phyloP scores from a whole-genome alignment of 2,329 filamentous ascomycete genomes.

The Monosporascus sp. region DNA sequence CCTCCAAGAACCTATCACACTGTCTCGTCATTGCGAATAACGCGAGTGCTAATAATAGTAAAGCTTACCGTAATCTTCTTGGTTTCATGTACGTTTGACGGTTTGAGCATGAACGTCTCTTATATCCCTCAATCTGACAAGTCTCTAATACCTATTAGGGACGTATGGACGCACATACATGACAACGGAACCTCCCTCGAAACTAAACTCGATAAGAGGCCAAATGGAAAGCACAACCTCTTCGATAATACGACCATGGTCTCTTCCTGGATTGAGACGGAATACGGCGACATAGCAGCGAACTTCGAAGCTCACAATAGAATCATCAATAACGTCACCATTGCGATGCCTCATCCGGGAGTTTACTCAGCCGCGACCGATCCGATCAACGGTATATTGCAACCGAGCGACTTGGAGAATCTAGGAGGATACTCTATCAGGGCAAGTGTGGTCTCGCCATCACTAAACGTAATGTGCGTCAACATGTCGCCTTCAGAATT shows the following conservation, averaged over 20 bases:
- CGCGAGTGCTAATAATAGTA: slow-evolving; percentile 1
- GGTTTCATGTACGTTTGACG: slow-evolving; percentile 41
- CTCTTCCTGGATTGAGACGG: slow-evolving; percentile 61
- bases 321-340: slow-evolving; percentile 68
- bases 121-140: neutral
- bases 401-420: slow-evolving; percentile 59
- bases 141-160: slow-evolving; percentile 24
- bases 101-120: neutral
- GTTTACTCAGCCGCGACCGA: slow-evolving; percentile 60
- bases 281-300: slow-evolving; percentile 45
- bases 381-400: slow-evolving; percentile 58
- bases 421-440: slow-evolving; percentile 63
- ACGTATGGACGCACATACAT: slow-evolving; percentile 47
- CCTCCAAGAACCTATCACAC: neutral
- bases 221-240: slow-evolving; percentile 55
- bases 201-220: slow-evolving; percentile 41
- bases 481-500: slow-evolving; percentile 58
- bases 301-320: slow-evolving; percentile 45
- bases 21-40: neutral
- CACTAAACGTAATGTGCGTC: slow-evolving; percentile 67
- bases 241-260: slow-evolving; percentile 68
- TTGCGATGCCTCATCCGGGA: slow-evolving; percentile 70
- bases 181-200: slow-evolving; percentile 36
- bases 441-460: slow-evolving; percentile 65
- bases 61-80: slow-evolving; percentile 62